Evolutionary conservation across 1,284 basidiomycete genomes (phyloP).

Genomic region (Boletus albobrunnescens): DNA sequence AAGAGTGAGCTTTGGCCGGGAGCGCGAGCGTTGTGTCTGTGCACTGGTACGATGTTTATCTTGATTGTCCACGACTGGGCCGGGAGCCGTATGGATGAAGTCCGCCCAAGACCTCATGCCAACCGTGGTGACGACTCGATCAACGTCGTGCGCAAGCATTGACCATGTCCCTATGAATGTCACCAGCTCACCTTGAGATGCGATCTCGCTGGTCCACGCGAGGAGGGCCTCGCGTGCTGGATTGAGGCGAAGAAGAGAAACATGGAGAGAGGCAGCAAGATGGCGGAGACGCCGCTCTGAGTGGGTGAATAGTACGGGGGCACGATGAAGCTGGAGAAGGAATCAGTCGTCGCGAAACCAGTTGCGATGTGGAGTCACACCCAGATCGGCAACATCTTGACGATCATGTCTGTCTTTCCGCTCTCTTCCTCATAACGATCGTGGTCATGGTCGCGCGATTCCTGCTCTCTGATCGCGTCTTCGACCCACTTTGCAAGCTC

Average conservation of each 20-base stretch:
- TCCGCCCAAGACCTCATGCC: slow-evolving; percentile 56
- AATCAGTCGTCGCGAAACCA: slow-evolving; percentile 2
- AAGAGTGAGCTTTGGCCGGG: slow-evolving; percentile 11
- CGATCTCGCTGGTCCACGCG: slow-evolving; percentile 55
- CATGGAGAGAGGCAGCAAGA: slow-evolving; percentile 68
- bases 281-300: slow-evolving; percentile 75
- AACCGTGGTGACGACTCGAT: slow-evolving; percentile 54
- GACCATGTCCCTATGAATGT: slow-evolving; percentile 80
- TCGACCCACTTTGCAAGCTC: slow-evolving; percentile 76
- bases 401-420: slow-evolving; percentile 46
- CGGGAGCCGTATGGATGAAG: slow-evolving; percentile 32
- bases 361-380: slow-evolving; percentile 46
- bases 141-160: slow-evolving; percentile 69
- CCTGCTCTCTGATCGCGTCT: slow-evolving; percentile 43
- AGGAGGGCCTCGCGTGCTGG: slow-evolving; percentile 53
- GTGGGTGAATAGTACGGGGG: slow-evolving; percentile 78
- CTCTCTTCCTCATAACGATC: slow-evolving; percentile 7
- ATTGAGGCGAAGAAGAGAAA: slow-evolving; percentile 56
- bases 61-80: slow-evolving; percentile 14
- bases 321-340: slow-evolving; percentile 70
- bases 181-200: slow-evolving; percentile 55
- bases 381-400: slow-evolving; percentile 82
- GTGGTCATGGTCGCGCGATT: slow-evolving; percentile 39
- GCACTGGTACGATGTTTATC: slow-evolving; percentile 10
- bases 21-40: not conserved